Base-by-base conservation (phyloP, 148 eudicot genomes). In the Heliosperma pusillum region DNA sequence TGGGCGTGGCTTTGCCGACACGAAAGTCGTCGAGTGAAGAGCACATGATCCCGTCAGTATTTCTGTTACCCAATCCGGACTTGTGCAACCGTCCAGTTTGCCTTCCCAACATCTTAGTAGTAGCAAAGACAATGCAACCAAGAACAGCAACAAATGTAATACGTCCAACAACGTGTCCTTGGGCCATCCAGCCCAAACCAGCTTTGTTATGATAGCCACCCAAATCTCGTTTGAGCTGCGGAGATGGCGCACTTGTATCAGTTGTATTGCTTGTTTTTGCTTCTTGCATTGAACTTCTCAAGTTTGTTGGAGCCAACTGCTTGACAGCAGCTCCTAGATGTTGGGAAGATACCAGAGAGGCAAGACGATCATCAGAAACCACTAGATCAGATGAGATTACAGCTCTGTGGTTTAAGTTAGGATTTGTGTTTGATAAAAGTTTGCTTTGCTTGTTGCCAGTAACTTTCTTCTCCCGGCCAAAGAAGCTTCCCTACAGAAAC, bases 241-340 rank as follows among this genome's bases (percentile, higher is more conserved):
- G 77, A 50, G 98, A 85, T 73, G 92, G 84, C 33, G 83, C 79
- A 75, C 76, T 80, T 57, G 26, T 60, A 62, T 70, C 80, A 81
- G 20, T 81, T 56, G 79, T 87, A 65, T 73, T 76, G 73, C 76
- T 72, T 61, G 77, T 62, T 80, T 87, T 88, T 60, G 82, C 74
- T 70, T 81, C 86, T 29, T 68, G 83, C n/a, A 79, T 70, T n/a
- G 90, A 80, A 68, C 76, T 84, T 81, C 77, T 92, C 82, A 89
- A 70, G 83, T 95, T 86, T 71, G 85, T 69, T 61, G 96, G 91
- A 77, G 97, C 77, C 83, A 92, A 83, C 82, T 89, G 92, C 90
- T 90, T 90, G 66, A 86, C 97, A 70, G 92, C 93, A 73, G 85
- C 78, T 73, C 99, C 97, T 65, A 90, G 87, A 82, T 85, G 88